Evolutionary conservation across 2,329 filamentous ascomycete species (phyloP), one percentile per base, ranked within the genome.

Genomic region (Aureobasidium sp.): DNA sequence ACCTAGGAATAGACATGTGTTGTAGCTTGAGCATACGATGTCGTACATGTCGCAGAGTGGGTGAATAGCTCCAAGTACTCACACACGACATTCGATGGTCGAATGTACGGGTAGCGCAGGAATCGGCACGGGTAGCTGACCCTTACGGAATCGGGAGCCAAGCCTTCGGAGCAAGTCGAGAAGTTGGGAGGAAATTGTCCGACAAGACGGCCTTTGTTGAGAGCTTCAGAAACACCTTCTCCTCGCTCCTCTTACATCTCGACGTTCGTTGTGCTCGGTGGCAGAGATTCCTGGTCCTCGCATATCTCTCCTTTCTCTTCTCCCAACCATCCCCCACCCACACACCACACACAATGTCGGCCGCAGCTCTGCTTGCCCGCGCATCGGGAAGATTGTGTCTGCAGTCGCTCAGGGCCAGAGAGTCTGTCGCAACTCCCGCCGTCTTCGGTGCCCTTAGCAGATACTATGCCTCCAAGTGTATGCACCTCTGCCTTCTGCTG

Each of bases 401-500:
- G 69, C 66, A 68, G 48, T 67, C 66, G 48, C 66, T 72, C 60
- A 69, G 69, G 63, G 65, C 71, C 68, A 71, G 71, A 59, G 67
- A 71, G 66, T 70, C 71, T 59, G 66, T 69, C 63, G 67, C 68
- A 69, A 74, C 76, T 69, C 74, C 74, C 71, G 82, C 83, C 60
- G 79, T 81, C 47, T 75, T 85, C 67, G 81, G 83, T 61, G 84
- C 84, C 65, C 79, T 87, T 68, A 80, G 83, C 68, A 79, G 85
- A 75, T 87, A 82, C 77, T 87, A 87, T 82, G 85, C 85, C 74
- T 86, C 84, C 63, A 87, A 87, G 79, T 85, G 84, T 87, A 78
- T 73, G 81, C 69, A 29, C 5, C 61, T 41, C 50, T 46, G 55
- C 57, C 52, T 57, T 53, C 29, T 26, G 5, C 43, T 24, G 17